These are phyloP conservation scores for Penicillium manginii DNA, from an alignment of 495 filamentous ascomycete genomes.

Conservation along the genomic window DNA sequence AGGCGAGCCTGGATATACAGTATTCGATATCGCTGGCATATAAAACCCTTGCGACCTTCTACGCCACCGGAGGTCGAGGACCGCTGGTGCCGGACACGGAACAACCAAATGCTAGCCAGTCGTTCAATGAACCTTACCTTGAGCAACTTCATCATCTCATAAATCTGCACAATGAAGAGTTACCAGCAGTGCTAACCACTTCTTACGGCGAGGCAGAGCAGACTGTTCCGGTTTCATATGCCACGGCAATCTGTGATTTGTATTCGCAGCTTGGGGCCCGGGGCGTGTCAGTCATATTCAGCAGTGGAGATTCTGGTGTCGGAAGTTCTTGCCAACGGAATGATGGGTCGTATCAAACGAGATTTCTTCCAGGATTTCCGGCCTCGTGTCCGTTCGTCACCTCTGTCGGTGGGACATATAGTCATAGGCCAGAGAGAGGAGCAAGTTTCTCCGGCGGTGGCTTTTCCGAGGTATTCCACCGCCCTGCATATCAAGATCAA, in stretches of 20 bases:
- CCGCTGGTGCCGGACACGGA: constrained; percentile 58
- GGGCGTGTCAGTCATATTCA: constrained; percentile 71
- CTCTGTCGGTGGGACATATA: constrained; percentile 70
- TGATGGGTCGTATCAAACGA: constrained; percentile 62
- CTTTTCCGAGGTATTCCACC: constrained; percentile 70
- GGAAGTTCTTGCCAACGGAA: constrained; percentile 65
- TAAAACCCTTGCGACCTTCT: constrained; percentile 62
- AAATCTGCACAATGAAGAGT: constrained; percentile 57
- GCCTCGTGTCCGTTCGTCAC: constrained; percentile 84
- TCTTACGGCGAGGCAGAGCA: constrained; percentile 63
- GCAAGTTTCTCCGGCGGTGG: constrained; percentile 66
- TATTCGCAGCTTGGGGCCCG: constrained; percentile 74
- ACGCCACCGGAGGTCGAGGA: constrained; percentile 67
- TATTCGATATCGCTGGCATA: constrained; percentile 66
- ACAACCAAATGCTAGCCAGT: constrained; percentile 38
- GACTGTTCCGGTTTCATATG: constrained; percentile 61
- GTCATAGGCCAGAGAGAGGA: constrained; percentile 56
- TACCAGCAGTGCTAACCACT: constrained; percentile 75
- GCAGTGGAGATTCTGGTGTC: constrained; percentile 71
- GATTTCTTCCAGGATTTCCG: constrained; percentile 72
- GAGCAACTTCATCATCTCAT: constrained; percentile 76
- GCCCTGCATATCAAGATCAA: constrained; percentile 65
- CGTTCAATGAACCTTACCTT: constrained; percentile 81
- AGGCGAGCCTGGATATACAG: constrained; percentile 76
- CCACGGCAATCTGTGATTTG: constrained; percentile 67